Conservation (phyloP, 2,329 filamentous ascomycete species). For the Dactylellina haptotyla region DNA sequence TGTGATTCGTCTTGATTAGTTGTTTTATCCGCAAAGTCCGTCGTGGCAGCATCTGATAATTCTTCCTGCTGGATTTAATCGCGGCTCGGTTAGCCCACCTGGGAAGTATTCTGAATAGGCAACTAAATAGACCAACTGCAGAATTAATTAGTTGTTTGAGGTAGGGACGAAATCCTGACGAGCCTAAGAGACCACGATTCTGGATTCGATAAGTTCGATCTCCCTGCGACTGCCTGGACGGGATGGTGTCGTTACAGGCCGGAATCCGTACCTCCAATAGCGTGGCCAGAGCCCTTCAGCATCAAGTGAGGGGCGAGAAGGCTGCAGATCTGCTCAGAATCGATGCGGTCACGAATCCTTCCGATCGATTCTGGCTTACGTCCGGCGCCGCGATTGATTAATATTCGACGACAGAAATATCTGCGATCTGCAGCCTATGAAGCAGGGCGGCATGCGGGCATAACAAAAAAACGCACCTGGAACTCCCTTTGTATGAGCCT, state of each 20-base stretch:
- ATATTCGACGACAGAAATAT: neutral
- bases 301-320: conserved; percentile 18
- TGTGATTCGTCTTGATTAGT: neutral
- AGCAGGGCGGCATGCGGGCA: neutral
- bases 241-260: conserved; percentile 13
- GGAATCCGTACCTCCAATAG: neutral
- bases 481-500: neutral
- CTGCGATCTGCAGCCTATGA: neutral
- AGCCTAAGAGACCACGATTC: conserved; percentile 6
- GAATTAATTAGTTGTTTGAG: conserved; percentile 35
- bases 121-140: conserved; percentile 28
- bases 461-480: neutral
- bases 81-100: conserved; percentile 44
- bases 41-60: conserved; percentile 17
- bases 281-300: conserved; percentile 3
- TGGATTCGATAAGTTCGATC: conserved; percentile 31
- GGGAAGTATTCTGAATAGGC: conserved; percentile 32
- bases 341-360: conserved; percentile 3
- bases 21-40: conserved; percentile 2
- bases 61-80: conserved; percentile 38
- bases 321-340: conserved; percentile 4
- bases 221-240: conserved; percentile 20
- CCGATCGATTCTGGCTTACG: conserved; percentile 8
- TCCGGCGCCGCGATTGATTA: neutral
- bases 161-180: conserved; percentile 13